Base-by-base conservation (phyloP, 139 green algal species). In the Desmodesmus armatus region DNA sequence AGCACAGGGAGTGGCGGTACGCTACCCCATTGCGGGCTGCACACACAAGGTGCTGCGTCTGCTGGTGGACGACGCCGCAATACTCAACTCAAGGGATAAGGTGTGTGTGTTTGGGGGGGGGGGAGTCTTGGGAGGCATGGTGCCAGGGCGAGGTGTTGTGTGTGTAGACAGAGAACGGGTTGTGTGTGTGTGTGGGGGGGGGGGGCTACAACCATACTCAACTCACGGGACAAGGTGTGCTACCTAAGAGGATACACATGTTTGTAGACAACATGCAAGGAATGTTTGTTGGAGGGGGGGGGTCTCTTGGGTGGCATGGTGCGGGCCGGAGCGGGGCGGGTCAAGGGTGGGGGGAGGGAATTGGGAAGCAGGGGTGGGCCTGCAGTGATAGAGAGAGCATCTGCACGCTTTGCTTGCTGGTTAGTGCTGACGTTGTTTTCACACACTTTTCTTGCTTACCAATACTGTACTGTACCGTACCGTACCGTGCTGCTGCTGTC, bases 71-170 rank as follows among this genome's bases (percentile, higher is more conserved):
- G 97, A 99, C 83, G 92, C 93, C 5, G 88, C 93, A 33, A 90
- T 99, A 27, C 91, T 99, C 19, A 98, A 98, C 89, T 97, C 91
- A 19, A 88, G 96, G 37, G 94, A 98, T 13, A 97, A 95, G 90
- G 91, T 94, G 77, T 0, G 88, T 0, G 23, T 0, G 31, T 27
- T 17, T 17, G 3, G 2, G 7, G 60, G 27, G n/a, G n/a, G 58
- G 27, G 33, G 27, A 33, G 58, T 11, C 9, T 11, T 25, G 15
- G 23, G 2, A n/a, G n/a, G n/a, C n/a, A n/a, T n/a, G n/a, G n/a
- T n/a, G n/a, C n/a, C 40, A 80, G 15, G 5, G 31, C 33, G 21
- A 74, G 41, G 27, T 44, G 11, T 17, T 82, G 13, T 76, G 51
- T 35, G 47, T n/a, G n/a, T n/a, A n/a, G n/a, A n/a, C n/a, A n/a